Base-by-base conservation (phyloP, 345 rosid species). In the Pelargonium nanum region DNA sequence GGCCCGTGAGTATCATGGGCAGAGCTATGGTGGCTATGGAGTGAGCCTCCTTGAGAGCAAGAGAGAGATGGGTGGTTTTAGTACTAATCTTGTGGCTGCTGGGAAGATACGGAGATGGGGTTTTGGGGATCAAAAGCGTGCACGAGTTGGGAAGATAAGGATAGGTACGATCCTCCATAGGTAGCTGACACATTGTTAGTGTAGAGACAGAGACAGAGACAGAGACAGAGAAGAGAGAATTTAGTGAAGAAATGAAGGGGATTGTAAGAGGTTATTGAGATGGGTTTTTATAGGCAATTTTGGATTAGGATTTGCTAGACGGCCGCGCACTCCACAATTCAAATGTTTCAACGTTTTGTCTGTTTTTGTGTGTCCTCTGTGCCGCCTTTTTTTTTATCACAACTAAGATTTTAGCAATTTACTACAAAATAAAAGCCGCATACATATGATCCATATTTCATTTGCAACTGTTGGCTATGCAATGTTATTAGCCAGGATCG, bases 1-100 rank as follows among this genome's bases (percentile, higher is more conserved):
- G 82, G 26, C 96, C 90, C 0, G 92, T 88, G 4, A 88, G 65
- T 24, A 82, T 64, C 86, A 88, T 78, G 58, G 98, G 98, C 25
- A 75, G 60, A 34, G 98, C 83, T 54, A 88, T 84, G 22, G 59
- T 71, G 23, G 74, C 67, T 34, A 86, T 79, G 62, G 85, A 72
- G 45, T 70, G 67, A 45, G 80, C 72, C 72, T 91, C 98, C 5
- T 56, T 68, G 63, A 73, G 20, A 10, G 75, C 78, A 0, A 59
- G 68, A 26, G 71, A 55, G 25, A 78, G 61, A 66, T 60, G 68
- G 64, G 65, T 44, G 19, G n/a, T 53, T 13, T 40, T n/a, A n/a
- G n/a, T 52, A 28, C 30, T 26, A 52, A 64, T 62, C 52, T 61
- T 48, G 45, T 34, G 19, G 34, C 26, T 60, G 57, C 24, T 62